phyloP scores from a whole-genome alignment of 2,329 filamentous ascomycete species.

The Pyricularia sp. region DNA sequence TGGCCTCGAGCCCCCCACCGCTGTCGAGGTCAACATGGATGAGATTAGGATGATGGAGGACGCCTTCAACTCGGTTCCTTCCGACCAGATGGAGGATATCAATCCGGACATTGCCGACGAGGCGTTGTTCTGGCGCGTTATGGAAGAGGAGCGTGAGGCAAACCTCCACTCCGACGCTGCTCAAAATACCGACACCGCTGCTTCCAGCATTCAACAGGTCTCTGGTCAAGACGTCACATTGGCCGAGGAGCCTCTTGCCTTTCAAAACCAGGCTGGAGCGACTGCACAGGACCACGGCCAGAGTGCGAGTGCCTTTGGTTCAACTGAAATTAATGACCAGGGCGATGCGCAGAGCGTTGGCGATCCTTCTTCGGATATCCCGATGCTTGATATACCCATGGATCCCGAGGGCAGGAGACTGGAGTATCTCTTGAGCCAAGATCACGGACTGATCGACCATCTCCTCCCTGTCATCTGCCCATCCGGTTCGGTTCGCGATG shows the following conservation, averaged over 20 bases:
- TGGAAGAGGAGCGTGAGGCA: background rate
- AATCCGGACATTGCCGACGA: background rate
- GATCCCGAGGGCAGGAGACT: background rate
- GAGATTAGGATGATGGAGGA: background rate
- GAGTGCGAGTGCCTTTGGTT: background rate
- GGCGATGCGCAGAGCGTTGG: background rate
- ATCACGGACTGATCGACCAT: background rate
- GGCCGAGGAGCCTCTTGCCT: background rate
- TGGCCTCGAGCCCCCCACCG: too few relatives aligned
- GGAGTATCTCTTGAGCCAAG: background rate
- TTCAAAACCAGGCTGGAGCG: background rate
- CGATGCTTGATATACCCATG: background rate
- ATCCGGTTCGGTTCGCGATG: background rate
- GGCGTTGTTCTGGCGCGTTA: background rate
- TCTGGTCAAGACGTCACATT: background rate
- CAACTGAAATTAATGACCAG: background rate
- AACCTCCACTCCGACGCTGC: background rate
- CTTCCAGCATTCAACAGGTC: background rate
- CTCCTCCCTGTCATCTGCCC: background rate
- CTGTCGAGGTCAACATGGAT: background rate
- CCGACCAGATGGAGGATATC: background rate
- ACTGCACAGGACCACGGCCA: background rate
- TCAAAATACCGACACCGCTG: background rate
- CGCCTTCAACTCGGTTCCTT: background rate
- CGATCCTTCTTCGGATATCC: background rate